Percentiles rank a stretch among this genome's conserved stretches.
Evolutionary conservation across 202 grass and related monocot species (phyloP).

Genomic region (Elaeis oleifera): DNA sequence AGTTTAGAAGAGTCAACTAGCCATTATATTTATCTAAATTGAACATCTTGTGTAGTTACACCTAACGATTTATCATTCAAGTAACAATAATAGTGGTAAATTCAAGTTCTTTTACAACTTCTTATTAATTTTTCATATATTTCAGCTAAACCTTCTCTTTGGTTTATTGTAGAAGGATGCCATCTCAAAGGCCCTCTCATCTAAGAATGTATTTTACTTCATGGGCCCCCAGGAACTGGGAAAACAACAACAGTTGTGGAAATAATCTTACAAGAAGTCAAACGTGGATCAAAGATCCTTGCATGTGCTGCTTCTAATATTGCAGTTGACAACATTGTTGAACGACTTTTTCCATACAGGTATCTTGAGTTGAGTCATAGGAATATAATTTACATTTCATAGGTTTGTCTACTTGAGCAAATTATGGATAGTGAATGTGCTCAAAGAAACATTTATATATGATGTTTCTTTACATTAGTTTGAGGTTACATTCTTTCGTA

Average conservation of each 20-base stretch:
- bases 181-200: constrained; percentile 73
- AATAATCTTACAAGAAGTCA: constrained; percentile 94
- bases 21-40: too few species aligned
- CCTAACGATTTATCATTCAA: too few species aligned
- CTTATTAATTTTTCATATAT: not conserved
- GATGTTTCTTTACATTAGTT: too few species aligned
- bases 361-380: constrained; percentile 8
- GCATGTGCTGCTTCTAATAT: constrained; percentile 98
- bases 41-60: too few species aligned
- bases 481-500: too few species aligned
- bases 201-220: constrained; percentile 95
- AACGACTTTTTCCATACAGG: constrained; percentile 85
- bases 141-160: constrained; percentile 2
- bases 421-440: not conserved
- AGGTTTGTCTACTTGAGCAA: not conserved
- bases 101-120: not conserved
- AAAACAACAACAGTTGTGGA: constrained; percentile 97
- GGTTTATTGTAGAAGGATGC: constrained; percentile 66
- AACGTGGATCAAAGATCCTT: constrained; percentile 88
- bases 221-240: constrained; percentile 93
- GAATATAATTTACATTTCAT: too few species aligned
- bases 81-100: not conserved
- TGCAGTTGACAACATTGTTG: constrained; percentile 96
- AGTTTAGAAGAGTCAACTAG: too few species aligned
- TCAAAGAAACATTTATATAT: not conserved